Evolutionary conservation across 352 stramenopile genomes (phyloP).

Genomic region (Detonula confervacea): DNA sequence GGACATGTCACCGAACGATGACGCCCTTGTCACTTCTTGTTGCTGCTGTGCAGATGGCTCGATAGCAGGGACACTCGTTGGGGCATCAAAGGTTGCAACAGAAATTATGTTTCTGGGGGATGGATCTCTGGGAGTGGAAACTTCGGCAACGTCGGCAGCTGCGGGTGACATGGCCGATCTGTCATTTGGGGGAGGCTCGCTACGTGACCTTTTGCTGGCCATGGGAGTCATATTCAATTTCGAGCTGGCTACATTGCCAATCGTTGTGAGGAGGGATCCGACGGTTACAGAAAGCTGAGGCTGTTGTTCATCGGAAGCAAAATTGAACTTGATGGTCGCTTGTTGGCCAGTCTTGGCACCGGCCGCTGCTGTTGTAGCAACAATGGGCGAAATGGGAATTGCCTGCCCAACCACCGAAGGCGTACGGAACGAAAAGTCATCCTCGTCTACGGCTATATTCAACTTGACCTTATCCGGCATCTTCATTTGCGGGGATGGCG

Average conservation of each 20-base stretch:
- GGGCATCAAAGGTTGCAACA: no score
- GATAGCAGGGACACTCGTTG: no score
- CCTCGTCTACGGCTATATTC: constrained; percentile 38
- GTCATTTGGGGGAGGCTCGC: no score
- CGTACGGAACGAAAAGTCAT: constrained; percentile 58
- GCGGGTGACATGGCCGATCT: no score
- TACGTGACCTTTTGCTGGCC: no score
- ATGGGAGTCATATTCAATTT: no score
- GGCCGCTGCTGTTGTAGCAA: neutral
- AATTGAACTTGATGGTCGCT: constrained; percentile 12
- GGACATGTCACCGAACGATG: neutral
- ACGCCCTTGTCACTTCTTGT: neutral
- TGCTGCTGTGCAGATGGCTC: neutral
- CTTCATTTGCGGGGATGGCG: neutral
- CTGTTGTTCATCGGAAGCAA: neutral
- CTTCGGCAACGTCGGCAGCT: no score
- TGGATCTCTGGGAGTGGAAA: no score
- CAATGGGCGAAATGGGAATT: constrained; percentile 44
- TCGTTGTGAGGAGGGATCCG: neutral
- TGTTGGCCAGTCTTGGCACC: no score
- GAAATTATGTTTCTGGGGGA: no score
- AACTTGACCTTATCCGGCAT: constrained; percentile 14
- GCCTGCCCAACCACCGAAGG: constrained; percentile 26
- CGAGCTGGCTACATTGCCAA: neutral
- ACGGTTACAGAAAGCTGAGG: neutral